Percentiles rank a stretch among this genome's conserved stretches.
Conservation (phyloP, 345 rosid species). For the Camelina laxa region DNA sequence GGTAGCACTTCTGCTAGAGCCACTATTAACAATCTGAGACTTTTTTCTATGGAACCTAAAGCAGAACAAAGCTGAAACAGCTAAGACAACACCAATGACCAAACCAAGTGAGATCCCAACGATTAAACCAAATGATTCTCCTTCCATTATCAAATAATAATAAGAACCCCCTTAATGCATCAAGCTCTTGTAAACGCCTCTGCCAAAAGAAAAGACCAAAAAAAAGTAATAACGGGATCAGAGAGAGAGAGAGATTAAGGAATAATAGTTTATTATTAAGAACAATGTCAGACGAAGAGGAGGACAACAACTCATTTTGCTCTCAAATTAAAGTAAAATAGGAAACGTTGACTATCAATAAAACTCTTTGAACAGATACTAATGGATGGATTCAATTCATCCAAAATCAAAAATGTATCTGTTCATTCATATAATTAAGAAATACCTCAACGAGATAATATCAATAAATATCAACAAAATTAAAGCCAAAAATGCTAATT, state of each 20-base stretch:
- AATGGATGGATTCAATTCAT: background rate
- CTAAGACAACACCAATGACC: slow-evolving; percentile 88
- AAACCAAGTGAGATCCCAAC: slow-evolving; percentile 89
- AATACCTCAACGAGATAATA: background rate
- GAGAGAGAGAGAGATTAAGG: slow-evolving; percentile 3
- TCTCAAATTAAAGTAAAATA: slow-evolving; percentile 1
- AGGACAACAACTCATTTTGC: slow-evolving; percentile 23
- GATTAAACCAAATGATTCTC: slow-evolving; percentile 80
- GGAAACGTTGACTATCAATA: slow-evolving; percentile 40
- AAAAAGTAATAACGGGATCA: slow-evolving; percentile 30
- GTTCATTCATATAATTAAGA: background rate
- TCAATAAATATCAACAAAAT: background rate
- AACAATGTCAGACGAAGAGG: slow-evolving; percentile 26
- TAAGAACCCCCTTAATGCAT: slow-evolving; percentile 3
- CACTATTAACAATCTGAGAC: slow-evolving; percentile 88
- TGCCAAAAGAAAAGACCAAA: slow-evolving; percentile 32
- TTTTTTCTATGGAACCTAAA: slow-evolving; percentile 71
- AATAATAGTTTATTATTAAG: background rate
- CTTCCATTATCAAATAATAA: slow-evolving; percentile 54
- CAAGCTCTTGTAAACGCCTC: slow-evolving; percentile 50
- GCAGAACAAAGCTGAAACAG: slow-evolving; percentile 64
- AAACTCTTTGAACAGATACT: slow-evolving; percentile 24
- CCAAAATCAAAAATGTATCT: slow-evolving; percentile 31
- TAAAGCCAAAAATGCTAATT: background rate
- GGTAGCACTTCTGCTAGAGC: slow-evolving; percentile 77